Percentiles rank a stretch among this genome's conserved stretches.
These are phyloP conservation scores for Talaromyces sp. DNA, from an alignment of 2,329 filamentous ascomycete species.

Conservation along the genomic window DNA sequence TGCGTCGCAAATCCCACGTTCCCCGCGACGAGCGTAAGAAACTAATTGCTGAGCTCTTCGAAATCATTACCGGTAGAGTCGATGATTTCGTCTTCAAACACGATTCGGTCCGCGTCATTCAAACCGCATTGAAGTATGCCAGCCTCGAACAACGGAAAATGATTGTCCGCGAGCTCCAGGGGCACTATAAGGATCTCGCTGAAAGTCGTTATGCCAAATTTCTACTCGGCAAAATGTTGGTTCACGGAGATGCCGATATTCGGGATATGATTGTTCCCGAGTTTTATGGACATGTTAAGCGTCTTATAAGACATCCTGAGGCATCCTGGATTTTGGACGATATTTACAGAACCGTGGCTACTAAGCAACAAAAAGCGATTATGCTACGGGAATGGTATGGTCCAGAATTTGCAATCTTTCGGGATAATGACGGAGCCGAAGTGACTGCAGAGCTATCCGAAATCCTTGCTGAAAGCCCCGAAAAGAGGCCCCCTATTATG, in stretches of 20 bases:
- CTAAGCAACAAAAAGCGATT: constrained; percentile 74
- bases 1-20: constrained; percentile 90
- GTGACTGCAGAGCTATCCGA: constrained; percentile 62
- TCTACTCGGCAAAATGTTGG: constrained; percentile 87
- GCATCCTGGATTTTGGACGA: constrained; percentile 98
- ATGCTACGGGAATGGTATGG: constrained; percentile 95
- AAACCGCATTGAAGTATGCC: constrained; percentile 95
- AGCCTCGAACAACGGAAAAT: constrained; percentile 75
- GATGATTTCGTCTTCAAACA: constrained; percentile 98
- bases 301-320: constrained; percentile 92
- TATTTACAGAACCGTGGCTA: constrained; percentile 84
- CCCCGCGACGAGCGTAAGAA: constrained; percentile 81
- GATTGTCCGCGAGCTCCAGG: constrained; percentile 81
- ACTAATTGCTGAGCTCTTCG: constrained; percentile 83
- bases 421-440: constrained; percentile 48
- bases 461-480: constrained; percentile 71
- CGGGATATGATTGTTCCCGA: constrained; percentile 85
- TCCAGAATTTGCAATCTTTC: constrained; percentile 80
- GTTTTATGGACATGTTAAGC: constrained; percentile 89
- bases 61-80: constrained; percentile 83
- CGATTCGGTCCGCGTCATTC: constrained; percentile 91
- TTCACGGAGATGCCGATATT: constrained; percentile 84
- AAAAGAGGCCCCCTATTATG: constrained; percentile 84
- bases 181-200: constrained; percentile 75
- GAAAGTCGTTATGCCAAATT: constrained; percentile 98